Percentiles rank a stretch among this genome's conserved stretches.
Evolutionary conservation across 345 rosid genomes (phyloP).

Genomic region (Eucalyptus pumila): DNA sequence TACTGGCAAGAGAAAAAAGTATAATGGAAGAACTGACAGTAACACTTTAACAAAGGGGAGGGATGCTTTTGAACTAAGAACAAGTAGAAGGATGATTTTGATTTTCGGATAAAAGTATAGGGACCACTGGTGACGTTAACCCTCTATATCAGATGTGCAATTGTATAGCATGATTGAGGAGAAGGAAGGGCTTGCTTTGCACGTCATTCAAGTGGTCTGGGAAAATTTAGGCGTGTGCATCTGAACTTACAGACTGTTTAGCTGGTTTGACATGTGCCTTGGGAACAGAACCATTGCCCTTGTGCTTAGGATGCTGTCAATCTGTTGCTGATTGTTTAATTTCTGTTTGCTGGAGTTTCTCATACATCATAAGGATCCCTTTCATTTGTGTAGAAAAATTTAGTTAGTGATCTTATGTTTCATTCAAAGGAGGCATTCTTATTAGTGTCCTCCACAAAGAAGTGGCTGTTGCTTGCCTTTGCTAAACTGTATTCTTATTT

Average conservation of each 20-base stretch:
- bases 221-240: background rate
- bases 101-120: background rate
- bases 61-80: background rate
- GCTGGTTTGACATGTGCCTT: background rate
- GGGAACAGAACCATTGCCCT: background rate
- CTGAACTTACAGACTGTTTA: background rate
- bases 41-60: background rate
- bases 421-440: background rate
- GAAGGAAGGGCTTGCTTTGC: background rate
- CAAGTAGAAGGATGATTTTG: background rate
- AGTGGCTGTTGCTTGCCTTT: background rate
- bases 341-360: background rate
- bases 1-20: background rate
- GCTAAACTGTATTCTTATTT: background rate
- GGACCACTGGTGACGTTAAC: background rate
- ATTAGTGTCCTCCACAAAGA: background rate
- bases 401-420: background rate
- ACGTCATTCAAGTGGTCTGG: background rate
- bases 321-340: background rate
- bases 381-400: background rate
- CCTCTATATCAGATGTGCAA: background rate
- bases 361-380: background rate
- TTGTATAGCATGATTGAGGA: background rate
- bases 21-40: background rate
- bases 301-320: background rate